Percentiles rank a stretch among this genome's conserved stretches.
phyloP scores from a whole-genome alignment of 768 basidiomycete species.

The Leccinum boreale region DNA sequence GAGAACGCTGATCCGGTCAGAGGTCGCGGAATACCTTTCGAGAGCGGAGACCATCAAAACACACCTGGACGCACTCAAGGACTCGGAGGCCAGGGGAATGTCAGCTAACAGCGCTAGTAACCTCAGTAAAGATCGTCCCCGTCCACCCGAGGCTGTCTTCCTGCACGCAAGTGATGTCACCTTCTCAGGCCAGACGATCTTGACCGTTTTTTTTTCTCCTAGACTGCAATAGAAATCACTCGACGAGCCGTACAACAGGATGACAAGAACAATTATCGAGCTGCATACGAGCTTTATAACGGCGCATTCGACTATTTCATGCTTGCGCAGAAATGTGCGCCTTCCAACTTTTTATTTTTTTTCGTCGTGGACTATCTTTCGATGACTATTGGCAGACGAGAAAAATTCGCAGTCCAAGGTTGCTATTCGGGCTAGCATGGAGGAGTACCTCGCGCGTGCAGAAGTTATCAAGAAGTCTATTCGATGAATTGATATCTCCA shows the following conservation, averaged over 20 bases:
- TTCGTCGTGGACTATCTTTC: not conserved
- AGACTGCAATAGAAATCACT: conserved; percentile 84
- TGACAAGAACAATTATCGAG: conserved; percentile 82
- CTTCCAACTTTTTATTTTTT: not conserved
- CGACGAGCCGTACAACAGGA: conserved; percentile 89
- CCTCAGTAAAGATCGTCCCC: conserved; percentile 1
- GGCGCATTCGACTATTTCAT: conserved; percentile 96
- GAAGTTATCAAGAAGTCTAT: conserved; percentile 76
- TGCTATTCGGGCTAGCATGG: conserved; percentile 80
- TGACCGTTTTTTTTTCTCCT: not conserved
- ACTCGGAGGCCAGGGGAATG: not conserved
- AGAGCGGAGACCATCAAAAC: conserved; percentile 89
- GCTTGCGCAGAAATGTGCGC: conserved; percentile 84
- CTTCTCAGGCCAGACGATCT: not conserved
- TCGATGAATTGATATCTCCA: not conserved
- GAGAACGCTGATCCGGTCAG: conserved; percentile 74
- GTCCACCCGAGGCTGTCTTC: conserved; percentile 17
- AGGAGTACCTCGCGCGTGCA: conserved; percentile 85
- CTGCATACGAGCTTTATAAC: conserved; percentile 89
- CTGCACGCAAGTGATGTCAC: conserved; percentile 8
- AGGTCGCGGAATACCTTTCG: conserved; percentile 85
- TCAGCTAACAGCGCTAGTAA: not conserved
- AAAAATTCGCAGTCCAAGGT: conserved; percentile 87
- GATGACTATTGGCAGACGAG: conserved; percentile 44
- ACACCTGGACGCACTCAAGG: conserved; percentile 44